Conservation (phyloP, 2,329 filamentous ascomycete genomes). For the Colletotrichum liriopes region DNA sequence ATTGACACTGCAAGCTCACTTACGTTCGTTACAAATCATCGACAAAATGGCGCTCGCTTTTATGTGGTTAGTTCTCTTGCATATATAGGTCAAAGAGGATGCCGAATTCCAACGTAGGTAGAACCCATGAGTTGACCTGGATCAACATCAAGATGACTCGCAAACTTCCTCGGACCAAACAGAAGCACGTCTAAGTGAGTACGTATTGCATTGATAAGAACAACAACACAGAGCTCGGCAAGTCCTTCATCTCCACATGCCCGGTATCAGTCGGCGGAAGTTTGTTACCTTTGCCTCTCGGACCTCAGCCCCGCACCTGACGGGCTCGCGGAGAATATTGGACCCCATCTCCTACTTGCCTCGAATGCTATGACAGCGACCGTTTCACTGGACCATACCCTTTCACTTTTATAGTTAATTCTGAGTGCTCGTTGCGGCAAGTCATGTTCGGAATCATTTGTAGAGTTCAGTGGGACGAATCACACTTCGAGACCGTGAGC, state of each 20-base stretch:
- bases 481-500: background rate
- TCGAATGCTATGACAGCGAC: background rate
- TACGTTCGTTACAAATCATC: background rate
- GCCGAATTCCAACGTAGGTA: background rate
- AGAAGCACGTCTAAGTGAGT: background rate
- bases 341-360: background rate
- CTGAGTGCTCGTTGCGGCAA: background rate
- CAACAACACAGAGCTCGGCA: background rate
- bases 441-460: background rate
- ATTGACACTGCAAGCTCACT: background rate
- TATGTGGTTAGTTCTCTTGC: background rate
- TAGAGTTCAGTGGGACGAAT: background rate
- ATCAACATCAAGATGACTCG: conserved; percentile 3
- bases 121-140: background rate
- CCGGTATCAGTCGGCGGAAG: conserved; percentile 2
- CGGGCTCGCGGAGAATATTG: background rate
- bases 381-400: background rate
- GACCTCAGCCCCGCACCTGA: background rate
- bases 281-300: background rate
- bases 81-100: background rate
- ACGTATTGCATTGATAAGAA: background rate
- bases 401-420: background rate
- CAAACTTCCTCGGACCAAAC: background rate
- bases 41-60: background rate
- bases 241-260: background rate